Percentiles rank a stretch among this genome's conserved stretches.
These are phyloP conservation scores for Rutstroemia sp. DNA, from an alignment of 2,329 filamentous ascomycete genomes.

Conservation along the genomic window DNA sequence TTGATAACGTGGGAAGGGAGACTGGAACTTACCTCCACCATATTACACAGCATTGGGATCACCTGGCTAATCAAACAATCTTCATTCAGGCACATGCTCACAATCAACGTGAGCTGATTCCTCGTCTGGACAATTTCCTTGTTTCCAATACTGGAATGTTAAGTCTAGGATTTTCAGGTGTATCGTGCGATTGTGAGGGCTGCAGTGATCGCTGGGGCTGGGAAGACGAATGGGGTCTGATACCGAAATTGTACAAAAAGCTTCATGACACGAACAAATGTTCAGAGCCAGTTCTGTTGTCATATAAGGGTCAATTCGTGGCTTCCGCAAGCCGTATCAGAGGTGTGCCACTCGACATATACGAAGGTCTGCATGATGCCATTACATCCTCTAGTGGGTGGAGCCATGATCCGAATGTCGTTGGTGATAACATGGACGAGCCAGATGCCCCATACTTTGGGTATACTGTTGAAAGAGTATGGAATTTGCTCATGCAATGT, in stretches of 20 bases:
- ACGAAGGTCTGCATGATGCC: slow-evolving; percentile 12
- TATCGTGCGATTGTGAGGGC: slow-evolving; percentile 32
- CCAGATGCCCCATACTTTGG: slow-evolving; percentile 23
- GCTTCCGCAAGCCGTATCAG: slow-evolving; percentile 37
- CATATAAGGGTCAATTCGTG: slow-evolving; percentile 42
- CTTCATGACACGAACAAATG: slow-evolving; percentile 21
- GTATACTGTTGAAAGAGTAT: slow-evolving; percentile 24
- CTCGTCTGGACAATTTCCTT: slow-evolving; percentile 36
- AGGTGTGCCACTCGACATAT: slow-evolving; percentile 21
- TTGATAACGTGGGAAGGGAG: slow-evolving; percentile 38
- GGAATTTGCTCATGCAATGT: slow-evolving; percentile 24
- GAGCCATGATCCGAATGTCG: slow-evolving; percentile 13
- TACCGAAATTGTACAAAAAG: slow-evolving; percentile 30
- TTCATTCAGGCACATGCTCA: slow-evolving; percentile 41
- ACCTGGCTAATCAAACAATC: slow-evolving; percentile 38
- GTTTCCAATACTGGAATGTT: slow-evolving; percentile 37
- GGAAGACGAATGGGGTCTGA: slow-evolving; percentile 30
- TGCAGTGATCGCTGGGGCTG: slow-evolving; percentile 37
- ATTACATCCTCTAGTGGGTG: slow-evolving; percentile 17
- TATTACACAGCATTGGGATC: slow-evolving; percentile 37
- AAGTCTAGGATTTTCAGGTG: slow-evolving; percentile 32
- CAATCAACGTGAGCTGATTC: slow-evolving; percentile 32
- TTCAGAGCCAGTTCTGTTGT: slow-evolving; percentile 30
- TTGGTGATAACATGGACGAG: slow-evolving; percentile 9
- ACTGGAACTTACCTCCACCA: slow-evolving; percentile 41